Conservation (phyloP, 2,329 filamentous ascomycete genomes). For the Fusarium paranaense region DNA sequence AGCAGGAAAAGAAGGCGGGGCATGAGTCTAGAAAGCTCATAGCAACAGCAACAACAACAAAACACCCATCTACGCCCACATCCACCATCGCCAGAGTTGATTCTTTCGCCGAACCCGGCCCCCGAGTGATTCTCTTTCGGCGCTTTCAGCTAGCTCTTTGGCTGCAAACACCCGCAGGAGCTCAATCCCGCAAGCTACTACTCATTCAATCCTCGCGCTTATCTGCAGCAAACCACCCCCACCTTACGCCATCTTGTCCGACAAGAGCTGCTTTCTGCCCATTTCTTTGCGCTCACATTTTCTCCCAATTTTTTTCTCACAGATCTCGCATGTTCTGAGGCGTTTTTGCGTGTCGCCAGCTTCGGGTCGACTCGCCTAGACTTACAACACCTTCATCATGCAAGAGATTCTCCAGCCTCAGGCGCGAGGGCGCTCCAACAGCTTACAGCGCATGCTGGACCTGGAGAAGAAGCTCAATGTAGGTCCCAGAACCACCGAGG, state of each 20-base stretch:
- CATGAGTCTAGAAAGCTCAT: conserved; percentile 7
- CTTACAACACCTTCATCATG: conserved; percentile 25
- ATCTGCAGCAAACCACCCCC: conserved; percentile 34
- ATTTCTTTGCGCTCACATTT: conserved; percentile 3
- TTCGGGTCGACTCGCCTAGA: conserved; percentile 26
- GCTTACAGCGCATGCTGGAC: conserved; percentile 69
- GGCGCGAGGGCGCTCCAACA: conserved; percentile 52
- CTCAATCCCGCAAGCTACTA: conserved; percentile 5
- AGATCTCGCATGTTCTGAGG: conserved; percentile 28
- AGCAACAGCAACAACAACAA: conserved; percentile 9
- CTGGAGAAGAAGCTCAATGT: conserved; percentile 70
- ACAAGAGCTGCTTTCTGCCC: conserved; percentile 9
- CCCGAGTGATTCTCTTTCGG: background rate
- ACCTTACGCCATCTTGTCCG: conserved; percentile 21
- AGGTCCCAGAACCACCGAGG: conserved; percentile 39
- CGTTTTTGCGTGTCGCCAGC: conserved; percentile 16
- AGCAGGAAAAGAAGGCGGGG: conserved; percentile 32
- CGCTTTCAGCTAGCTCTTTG: conserved; percentile 15
- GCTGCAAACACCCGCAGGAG: conserved; percentile 18
- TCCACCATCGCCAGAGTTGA: background rate
- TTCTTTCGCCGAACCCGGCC: conserved; percentile 19
- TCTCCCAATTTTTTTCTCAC: conserved; percentile 17
- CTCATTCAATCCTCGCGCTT: conserved; percentile 15
- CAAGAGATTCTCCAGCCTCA: conserved; percentile 26
- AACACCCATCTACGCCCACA: conserved; percentile 3